Conservation (phyloP, 495 filamentous ascomycete species). For the Alectoria sarmentosa region DNA sequence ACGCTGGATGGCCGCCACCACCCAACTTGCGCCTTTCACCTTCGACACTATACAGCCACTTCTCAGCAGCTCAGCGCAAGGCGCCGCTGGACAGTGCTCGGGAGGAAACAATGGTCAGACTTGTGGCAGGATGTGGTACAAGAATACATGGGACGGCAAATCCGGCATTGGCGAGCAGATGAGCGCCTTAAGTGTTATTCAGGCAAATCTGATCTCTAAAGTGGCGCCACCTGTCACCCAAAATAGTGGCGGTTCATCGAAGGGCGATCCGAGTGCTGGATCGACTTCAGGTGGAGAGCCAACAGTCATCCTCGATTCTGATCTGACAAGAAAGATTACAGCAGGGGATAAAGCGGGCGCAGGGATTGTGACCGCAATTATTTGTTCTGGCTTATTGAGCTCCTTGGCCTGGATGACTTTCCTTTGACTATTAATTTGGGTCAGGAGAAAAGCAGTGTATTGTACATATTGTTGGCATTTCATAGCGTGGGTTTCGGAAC, state of each 20-base stretch:
- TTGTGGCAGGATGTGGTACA: constrained; percentile 67
- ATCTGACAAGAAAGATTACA: constrained; percentile 37
- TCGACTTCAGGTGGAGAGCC: constrained; percentile 30
- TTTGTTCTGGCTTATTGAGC: constrained; percentile 47
- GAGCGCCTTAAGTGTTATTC: constrained; percentile 50
- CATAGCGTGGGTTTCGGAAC: not conserved
- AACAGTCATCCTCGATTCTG: constrained; percentile 21
- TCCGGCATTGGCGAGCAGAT: constrained; percentile 53
- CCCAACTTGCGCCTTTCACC: constrained; percentile 57
- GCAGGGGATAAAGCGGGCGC: constrained; percentile 56
- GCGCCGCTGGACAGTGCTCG: constrained; percentile 58
- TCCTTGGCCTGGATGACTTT: constrained; percentile 40
- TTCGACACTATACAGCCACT: constrained; percentile 51
- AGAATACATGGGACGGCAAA: constrained; percentile 51
- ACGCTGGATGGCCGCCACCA: constrained; percentile 66
- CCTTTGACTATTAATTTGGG: not conserved
- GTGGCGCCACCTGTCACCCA: constrained; percentile 46
- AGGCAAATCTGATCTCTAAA: constrained; percentile 42
- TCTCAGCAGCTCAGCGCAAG: constrained; percentile 54
- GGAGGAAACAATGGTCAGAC: constrained; percentile 47
- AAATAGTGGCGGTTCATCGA: constrained; percentile 57
- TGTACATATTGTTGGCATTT: constrained; percentile 5
- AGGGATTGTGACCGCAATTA: constrained; percentile 54
- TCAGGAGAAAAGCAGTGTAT: not conserved
- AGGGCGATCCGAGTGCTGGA: constrained; percentile 51